Conservation (phyloP, 225 moss, liverwort and hornwort species). For the Anthoceros angustus region DNA sequence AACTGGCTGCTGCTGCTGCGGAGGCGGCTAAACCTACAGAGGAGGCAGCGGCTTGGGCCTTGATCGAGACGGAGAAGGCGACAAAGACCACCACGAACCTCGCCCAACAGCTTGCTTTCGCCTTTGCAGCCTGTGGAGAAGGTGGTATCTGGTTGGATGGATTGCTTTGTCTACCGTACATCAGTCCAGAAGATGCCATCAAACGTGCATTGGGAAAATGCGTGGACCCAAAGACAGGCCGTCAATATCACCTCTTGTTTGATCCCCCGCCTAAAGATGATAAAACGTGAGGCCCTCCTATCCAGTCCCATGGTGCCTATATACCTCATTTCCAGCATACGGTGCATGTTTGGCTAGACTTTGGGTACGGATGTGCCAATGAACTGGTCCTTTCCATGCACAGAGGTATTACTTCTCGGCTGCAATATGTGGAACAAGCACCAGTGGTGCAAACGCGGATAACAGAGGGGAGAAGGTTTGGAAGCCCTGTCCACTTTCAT, state of each 20-base stretch:
- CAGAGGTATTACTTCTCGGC: constrained; percentile 1
- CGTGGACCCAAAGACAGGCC: constrained; percentile 1
- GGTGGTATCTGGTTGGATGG: not conserved
- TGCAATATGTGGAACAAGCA: not conserved
- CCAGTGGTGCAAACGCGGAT: not conserved
- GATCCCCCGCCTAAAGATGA: constrained; percentile 4
- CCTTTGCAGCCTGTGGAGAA: not conserved
- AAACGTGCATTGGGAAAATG: not conserved
- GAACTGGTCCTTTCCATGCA: not conserved
- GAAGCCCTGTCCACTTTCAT: not conserved
- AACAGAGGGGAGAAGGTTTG: not conserved
- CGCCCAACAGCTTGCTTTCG: not conserved
- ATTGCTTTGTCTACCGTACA: not conserved
- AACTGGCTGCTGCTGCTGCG: not conserved
- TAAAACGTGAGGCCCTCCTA: not conserved
- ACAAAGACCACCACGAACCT: not conserved
- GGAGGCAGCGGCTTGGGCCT: not conserved
- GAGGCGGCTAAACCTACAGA: not conserved
- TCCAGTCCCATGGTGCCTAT: not conserved
- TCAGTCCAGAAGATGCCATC: not conserved
- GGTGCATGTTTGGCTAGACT: not conserved
- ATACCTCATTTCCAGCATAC: not conserved
- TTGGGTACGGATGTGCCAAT: not conserved
- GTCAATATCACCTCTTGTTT: not conserved
- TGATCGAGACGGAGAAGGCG: not conserved